These are phyloP conservation scores for Cladophialophora chaetospira DNA, from an alignment of 2,329 filamentous ascomycete genomes.

Conservation along the genomic window DNA sequence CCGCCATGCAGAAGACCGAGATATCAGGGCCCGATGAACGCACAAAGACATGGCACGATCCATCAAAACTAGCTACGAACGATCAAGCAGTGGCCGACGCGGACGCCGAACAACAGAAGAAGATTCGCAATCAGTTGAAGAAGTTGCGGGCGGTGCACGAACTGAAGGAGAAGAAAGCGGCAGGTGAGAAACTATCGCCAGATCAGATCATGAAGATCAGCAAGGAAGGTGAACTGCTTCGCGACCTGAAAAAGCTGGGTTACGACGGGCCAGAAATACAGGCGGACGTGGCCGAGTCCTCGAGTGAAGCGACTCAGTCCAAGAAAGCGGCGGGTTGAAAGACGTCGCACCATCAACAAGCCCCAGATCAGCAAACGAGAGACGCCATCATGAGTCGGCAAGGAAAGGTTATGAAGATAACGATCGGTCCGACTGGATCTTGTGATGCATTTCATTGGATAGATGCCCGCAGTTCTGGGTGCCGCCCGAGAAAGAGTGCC, in stretches of 20 bases:
- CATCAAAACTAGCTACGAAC: constrained; percentile 32
- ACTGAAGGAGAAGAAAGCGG: constrained; percentile 85
- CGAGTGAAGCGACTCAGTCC: not conserved
- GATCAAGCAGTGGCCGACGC: constrained; percentile 56
- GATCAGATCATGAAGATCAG: constrained; percentile 98
- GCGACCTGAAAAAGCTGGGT: constrained; percentile 81
- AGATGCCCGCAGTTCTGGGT: no score
- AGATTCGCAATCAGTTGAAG: constrained; percentile 87
- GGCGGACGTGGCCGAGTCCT: constrained; percentile 5
- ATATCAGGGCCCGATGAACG: constrained; percentile 29
- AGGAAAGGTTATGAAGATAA: no score
- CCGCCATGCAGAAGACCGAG: constrained; percentile 29
- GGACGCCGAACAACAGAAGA: constrained; percentile 84
- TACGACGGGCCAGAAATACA: constrained; percentile 69
- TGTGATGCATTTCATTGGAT: no score
- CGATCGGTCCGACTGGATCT: no score
- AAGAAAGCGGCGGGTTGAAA: not conserved
- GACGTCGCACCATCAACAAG: no score
- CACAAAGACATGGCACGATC: constrained; percentile 35
- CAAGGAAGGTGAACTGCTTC: constrained; percentile 90
- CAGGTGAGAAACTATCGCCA: constrained; percentile 77
- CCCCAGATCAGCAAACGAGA: no score
- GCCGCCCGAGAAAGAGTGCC: no score
- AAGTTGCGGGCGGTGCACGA: constrained; percentile 93
- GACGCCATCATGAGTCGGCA: no score